Base-by-base conservation (phyloP, 495 filamentous ascomycete species). In the Achaetomiella virescens region DNA sequence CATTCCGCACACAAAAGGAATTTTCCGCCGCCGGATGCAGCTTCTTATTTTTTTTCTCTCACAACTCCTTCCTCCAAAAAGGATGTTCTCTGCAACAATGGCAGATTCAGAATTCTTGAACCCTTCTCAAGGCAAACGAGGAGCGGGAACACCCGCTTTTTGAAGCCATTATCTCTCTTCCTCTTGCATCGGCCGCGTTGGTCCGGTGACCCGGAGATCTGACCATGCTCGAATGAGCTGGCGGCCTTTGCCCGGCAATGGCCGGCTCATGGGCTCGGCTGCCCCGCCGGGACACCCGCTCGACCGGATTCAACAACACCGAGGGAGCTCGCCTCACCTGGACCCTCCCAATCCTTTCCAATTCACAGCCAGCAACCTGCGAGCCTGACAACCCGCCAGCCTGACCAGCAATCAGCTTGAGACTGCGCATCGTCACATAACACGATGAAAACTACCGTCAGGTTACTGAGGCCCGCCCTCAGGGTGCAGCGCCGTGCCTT, bases 401-500 rank as follows among this genome's bases (percentile, higher is more conserved):
- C 27, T 31, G 27, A 31, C 27, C 27, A 31, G 27, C 27, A 31
- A 31, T 9, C 27, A 2, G 18, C 38, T 52, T 14, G 27, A 15
- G 9, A 24, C 27, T 24, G 12, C 21, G 18, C 38, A 47, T 57
- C 18, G 31, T 37, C 21, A 44, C 52, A 43, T 15, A 49, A 27
- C 51, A 65, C 27, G 12, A 74, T 75, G 75, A 72, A 57, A 50
- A 45, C 61, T n/a, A 50, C 57, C n/a, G 48, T 55, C 6, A 61
- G 68, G 33, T 44, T 65, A 58, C 67, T 64, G 43, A 62, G 54
- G 60, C 57, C 66, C 8, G 56, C 57, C 33, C 44, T 50, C n/a
- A 55, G 43, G 55, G 59, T 56, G 38, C 72, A 72, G 58, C 61
- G 65, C 41, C 71, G 83, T 59, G 62, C 68, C 35, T 89, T 89